phyloP scores from a whole-genome alignment of 1,284 basidiomycete genomes.

The Lignosus rhinocerotis region DNA sequence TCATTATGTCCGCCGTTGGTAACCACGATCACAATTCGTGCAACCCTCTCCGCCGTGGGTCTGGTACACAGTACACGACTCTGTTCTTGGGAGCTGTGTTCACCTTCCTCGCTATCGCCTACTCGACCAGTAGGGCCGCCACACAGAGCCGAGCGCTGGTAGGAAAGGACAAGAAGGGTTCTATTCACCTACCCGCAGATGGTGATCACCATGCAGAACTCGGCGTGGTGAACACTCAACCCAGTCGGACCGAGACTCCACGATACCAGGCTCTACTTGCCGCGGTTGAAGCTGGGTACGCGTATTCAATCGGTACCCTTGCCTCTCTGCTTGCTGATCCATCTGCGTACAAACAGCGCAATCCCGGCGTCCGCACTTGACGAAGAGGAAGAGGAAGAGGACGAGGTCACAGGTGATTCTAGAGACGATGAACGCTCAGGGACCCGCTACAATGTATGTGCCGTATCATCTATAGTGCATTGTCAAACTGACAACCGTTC shows the following conservation, averaged over 20 bases:
- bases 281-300: constrained; percentile 91
- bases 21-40: constrained; percentile 88
- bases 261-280: constrained; percentile 94
- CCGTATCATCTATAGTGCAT: neutral
- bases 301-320: constrained; percentile 11
- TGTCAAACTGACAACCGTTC: neutral
- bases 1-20: constrained; percentile 91
- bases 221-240: constrained; percentile 82
- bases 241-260: constrained; percentile 82
- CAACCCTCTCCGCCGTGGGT: constrained; percentile 78
- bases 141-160: constrained; percentile 92
- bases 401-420: constrained; percentile 66
- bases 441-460: constrained; percentile 92
- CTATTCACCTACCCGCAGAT: constrained; percentile 62
- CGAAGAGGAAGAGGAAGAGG: constrained; percentile 82
- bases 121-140: constrained; percentile 94
- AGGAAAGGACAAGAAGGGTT: constrained; percentile 68
- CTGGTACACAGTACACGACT: constrained; percentile 82
- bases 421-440: constrained; percentile 93
- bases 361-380: constrained; percentile 92
- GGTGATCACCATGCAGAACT: constrained; percentile 64
- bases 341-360: constrained; percentile 48
- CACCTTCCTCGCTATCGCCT: constrained; percentile 97
- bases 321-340: neutral
- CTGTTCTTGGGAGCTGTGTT: constrained; percentile 92